Conservation (phyloP, 1,139 yeast species). For the Yamadazyma atlantica region DNA sequence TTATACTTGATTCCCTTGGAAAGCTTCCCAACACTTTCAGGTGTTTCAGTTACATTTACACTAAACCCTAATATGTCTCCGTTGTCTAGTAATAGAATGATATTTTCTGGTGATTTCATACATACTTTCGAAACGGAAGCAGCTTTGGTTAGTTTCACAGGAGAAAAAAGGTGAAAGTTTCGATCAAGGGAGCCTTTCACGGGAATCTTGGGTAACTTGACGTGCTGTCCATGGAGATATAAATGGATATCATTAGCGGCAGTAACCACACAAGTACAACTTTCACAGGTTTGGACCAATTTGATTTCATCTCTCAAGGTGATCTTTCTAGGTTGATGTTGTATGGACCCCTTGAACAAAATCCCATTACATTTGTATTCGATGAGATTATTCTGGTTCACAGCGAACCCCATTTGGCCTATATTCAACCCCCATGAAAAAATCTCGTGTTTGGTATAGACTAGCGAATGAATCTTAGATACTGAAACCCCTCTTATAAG, state of each 20-base stretch:
- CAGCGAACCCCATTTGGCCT: constrained; percentile 77
- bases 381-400: constrained; percentile 6
- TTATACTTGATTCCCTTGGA: constrained; percentile 35
- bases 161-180: constrained; percentile 55
- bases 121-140: constrained; percentile 32
- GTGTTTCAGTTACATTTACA: constrained; percentile 18
- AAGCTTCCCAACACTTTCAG: constrained; percentile 22
- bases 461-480: constrained; percentile 73
- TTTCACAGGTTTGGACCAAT: constrained; percentile 65
- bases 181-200: constrained; percentile 31
- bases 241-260: constrained; percentile 62
- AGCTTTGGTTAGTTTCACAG: constrained; percentile 46
- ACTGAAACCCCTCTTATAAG: constrained; percentile 57
- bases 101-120: constrained; percentile 33
- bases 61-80: constrained; percentile 51
- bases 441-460: constrained; percentile 51
- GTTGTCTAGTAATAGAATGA: constrained; percentile 48
- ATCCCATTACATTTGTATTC: constrained; percentile 31
- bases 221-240: constrained; percentile 57
- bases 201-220: constrained; percentile 45
- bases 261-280: constrained; percentile 67
- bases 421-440: constrained; percentile 79
- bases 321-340: constrained; percentile 44
- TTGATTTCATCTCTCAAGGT: constrained; percentile 52
- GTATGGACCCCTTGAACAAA: constrained; percentile 33